These are phyloP conservation scores for Dryadomyces quercus-mongolicae DNA, from an alignment of 2,329 filamentous ascomycete genomes.

Conservation along the genomic window DNA sequence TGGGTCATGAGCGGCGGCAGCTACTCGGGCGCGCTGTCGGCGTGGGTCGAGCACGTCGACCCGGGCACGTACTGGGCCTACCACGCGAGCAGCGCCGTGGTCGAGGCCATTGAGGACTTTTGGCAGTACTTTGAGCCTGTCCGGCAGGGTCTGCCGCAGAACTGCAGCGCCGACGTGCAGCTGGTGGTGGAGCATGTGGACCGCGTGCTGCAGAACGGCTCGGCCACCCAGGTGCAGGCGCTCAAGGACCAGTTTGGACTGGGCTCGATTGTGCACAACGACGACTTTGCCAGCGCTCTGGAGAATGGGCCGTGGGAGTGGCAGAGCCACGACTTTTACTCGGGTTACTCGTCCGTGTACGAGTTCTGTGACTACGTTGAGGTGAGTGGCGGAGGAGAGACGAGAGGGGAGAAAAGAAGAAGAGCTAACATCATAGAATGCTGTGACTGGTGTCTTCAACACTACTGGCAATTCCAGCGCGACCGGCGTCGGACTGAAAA, in stretches of 20 bases:
- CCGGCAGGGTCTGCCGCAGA: constrained; percentile 39
- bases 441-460: constrained; percentile 26
- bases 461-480: constrained; percentile 28
- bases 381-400: background rate
- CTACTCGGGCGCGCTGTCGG: constrained; percentile 41
- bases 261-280: constrained; percentile 27
- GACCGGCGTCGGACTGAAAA: constrained; percentile 35
- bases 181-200: constrained; percentile 41
- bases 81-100: constrained; percentile 42
- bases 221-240: constrained; percentile 23
- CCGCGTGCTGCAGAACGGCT: constrained; percentile 26
- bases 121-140: constrained; percentile 45
- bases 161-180: constrained; percentile 41
- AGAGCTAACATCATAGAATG: constrained; percentile 19
- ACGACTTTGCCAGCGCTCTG: constrained; percentile 36
- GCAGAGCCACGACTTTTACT: constrained; percentile 40
- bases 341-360: constrained; percentile 32
- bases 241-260: constrained; percentile 40
- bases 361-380: constrained; percentile 38
- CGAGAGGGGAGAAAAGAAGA: background rate
- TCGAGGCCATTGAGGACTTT: constrained; percentile 37
- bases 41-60: constrained; percentile 35
- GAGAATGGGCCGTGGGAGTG: constrained; percentile 45
- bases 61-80: constrained; percentile 49
- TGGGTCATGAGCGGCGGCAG: constrained; percentile 43